Evolutionary conservation across 805 yeast species (phyloP), one percentile per base, ranked within the genome.

Genomic region (Starmerella riodocensis): DNA sequence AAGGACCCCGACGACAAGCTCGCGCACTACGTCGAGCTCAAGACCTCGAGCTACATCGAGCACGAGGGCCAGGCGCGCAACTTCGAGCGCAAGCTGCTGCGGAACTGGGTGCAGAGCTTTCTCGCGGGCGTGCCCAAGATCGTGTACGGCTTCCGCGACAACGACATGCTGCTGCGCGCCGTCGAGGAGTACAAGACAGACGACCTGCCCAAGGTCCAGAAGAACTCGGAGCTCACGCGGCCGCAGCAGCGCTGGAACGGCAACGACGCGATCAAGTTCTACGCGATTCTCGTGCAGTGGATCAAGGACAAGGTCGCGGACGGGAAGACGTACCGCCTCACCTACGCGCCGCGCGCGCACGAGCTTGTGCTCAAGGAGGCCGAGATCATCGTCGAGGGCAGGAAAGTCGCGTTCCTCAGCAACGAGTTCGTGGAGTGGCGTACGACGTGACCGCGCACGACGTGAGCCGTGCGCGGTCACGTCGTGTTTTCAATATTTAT

Each of bases 21-120:
- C 32, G 57, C 67, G 4, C 93, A 83, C 58, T 91, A 91, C 55
- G 77, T 78, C 6, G 96, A 91, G 57, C 64, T 91, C 47, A 88
- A 86, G 54, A 82, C 94, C 1, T 62, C 78, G 2, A 63, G 69
- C 32, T 63, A 67, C 5, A 66, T 88, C 0, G 65, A 63, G 18
- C 64, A 70, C 16, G 72, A 74, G 4, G 65, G 68, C 13, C 77
- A 77, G 28, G 74, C 78, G 13, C 65, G 65, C 28, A 67, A 56
- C 16, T 84, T 88, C 54, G 95, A 88, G 36, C 58, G 93, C 81
- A 85, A 84, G 59, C 62, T 91, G 32, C 73, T 78, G 55, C 71
- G 66, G 45, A 70, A 93, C 0, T 91, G 99, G 99, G 83, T 93
- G 2, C 97, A 85, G 62, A 79, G 94, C 46, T 91, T 85, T 57